phyloP scores from a whole-genome alignment of 495 filamentous ascomycete species.

The Astrothelium subdiscretum region DNA sequence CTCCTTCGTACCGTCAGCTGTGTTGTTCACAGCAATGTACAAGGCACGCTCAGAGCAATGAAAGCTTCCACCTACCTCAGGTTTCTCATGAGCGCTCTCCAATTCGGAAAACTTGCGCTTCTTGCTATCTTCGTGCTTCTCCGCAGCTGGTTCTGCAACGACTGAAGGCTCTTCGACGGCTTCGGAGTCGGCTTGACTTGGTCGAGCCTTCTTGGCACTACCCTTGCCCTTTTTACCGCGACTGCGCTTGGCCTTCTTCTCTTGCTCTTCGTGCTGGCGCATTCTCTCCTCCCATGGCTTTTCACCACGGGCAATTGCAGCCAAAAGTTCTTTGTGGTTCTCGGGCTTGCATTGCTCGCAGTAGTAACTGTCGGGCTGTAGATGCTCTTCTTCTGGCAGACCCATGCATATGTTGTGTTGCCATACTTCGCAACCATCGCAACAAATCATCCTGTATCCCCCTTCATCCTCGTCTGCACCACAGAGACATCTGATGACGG shows the following conservation, averaged over 20 bases:
- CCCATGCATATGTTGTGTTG: slow-evolving; percentile 96
- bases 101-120: slow-evolving; percentile 20
- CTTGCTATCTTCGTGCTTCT: background rate
- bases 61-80: slow-evolving; percentile 10
- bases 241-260: slow-evolving; percentile 22
- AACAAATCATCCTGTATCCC: slow-evolving; percentile 78
- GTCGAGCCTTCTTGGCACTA: slow-evolving; percentile 34
- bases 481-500: slow-evolving; percentile 85
- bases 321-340: slow-evolving; percentile 63
- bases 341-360: slow-evolving; percentile 84
- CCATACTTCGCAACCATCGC: slow-evolving; percentile 84
- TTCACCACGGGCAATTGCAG: slow-evolving; percentile 63
- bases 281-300: slow-evolving; percentile 61
- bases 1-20: background rate
- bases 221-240: slow-evolving; percentile 35
- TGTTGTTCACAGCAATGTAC: background rate
- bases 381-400: slow-evolving; percentile 60
- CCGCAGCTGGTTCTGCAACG: background rate
- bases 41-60: background rate
- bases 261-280: slow-evolving; percentile 13
- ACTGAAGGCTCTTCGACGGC: slow-evolving; percentile 8
- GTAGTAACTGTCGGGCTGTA: slow-evolving; percentile 68
- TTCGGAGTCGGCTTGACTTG: slow-evolving; percentile 28
- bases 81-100: slow-evolving; percentile 30
- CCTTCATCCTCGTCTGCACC: slow-evolving; percentile 76